A percentile compares a stretch with the other conserved stretches of the same genome.
Evolutionary conservation across 2,329 filamentous ascomycete species (phyloP).

Genomic region (Alternaria arborescens): DNA sequence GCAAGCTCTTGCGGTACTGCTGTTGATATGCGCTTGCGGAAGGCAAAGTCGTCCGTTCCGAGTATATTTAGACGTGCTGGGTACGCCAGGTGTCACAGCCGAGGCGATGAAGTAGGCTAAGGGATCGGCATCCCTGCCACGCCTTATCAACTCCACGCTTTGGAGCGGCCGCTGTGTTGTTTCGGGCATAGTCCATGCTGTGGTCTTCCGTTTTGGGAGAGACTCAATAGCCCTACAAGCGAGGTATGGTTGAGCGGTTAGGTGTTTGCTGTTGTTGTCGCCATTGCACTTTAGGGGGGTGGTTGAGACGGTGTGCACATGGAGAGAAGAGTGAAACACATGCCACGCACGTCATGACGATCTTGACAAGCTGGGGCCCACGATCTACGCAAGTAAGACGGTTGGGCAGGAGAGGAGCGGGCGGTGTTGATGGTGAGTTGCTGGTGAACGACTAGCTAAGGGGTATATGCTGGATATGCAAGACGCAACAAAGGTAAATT

Average conservation of each 20-base stretch:
- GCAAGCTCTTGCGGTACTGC: not conserved
- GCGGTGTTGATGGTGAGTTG: not conserved
- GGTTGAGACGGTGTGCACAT: conserved; percentile 3
- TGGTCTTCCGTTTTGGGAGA: conserved; percentile 3
- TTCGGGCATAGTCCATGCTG: conserved; percentile 9
- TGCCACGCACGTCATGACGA: conserved; percentile 21
- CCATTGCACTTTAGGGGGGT: not conserved
- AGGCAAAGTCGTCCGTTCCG: not conserved
- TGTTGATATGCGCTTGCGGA: not conserved
- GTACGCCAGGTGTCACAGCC: not conserved
- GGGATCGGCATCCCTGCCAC: conserved; percentile 10
- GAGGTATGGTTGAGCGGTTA: not conserved
- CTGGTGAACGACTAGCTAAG: not conserved
- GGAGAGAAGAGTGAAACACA: conserved; percentile 12
- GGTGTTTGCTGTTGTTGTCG: not conserved
- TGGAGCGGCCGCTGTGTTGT: conserved; percentile 11
- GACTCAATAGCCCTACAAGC: conserved; percentile 2
- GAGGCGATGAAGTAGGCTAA: not conserved
- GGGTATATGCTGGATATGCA: not conserved
- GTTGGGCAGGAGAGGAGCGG: conserved; percentile 6
- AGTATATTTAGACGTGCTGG: conserved; percentile 2
- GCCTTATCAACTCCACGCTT: conserved; percentile 22
- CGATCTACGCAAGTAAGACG: conserved; percentile 6
- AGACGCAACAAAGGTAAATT: not conserved
- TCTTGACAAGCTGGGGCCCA: conserved; percentile 16